Conservation (phyloP, 2,329 filamentous ascomycete genomes). For the Elsinoe necatrix region DNA sequence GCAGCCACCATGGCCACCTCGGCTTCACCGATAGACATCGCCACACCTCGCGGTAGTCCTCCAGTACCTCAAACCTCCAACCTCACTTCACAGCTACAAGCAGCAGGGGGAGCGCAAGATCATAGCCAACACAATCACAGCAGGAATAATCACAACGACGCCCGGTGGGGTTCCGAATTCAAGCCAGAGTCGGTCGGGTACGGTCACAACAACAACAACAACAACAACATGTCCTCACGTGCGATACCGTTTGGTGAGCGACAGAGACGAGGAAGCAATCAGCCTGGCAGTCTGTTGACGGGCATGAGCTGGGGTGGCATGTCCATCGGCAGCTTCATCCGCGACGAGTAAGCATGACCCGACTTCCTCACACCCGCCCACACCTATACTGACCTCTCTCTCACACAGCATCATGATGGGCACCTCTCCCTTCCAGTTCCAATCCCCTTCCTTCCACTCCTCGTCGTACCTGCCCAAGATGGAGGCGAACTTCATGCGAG, state of each 20-base stretch:
- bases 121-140: conserved; percentile 8
- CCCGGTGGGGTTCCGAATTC: conserved; percentile 26
- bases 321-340: conserved; percentile 92
- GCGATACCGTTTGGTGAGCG: conserved; percentile 54
- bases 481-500: conserved; percentile 94
- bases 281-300: conserved; percentile 52
- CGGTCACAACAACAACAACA: conserved; percentile 25
- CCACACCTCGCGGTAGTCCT: conserved; percentile 48
- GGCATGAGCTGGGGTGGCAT: conserved; percentile 97
- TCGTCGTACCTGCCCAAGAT: conserved; percentile 94
- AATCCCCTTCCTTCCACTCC: conserved; percentile 92
- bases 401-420: conserved; percentile 95
- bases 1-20: conserved; percentile 45
- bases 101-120: conserved; percentile 29
- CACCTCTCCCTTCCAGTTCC: conserved; percentile 78
- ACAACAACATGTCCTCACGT: conserved; percentile 41
- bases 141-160: conserved; percentile 4
- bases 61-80: conserved; percentile 53
- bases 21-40: conserved; percentile 52
- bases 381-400: conserved; percentile 18
- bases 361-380: background rate
- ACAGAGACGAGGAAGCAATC: conserved; percentile 50
- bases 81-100: conserved; percentile 52
- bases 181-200: conserved; percentile 45
- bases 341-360: conserved; percentile 75